Evolutionary conservation across 257 asterid species (phyloP).

Genomic region (Pogostemon cablin): DNA sequence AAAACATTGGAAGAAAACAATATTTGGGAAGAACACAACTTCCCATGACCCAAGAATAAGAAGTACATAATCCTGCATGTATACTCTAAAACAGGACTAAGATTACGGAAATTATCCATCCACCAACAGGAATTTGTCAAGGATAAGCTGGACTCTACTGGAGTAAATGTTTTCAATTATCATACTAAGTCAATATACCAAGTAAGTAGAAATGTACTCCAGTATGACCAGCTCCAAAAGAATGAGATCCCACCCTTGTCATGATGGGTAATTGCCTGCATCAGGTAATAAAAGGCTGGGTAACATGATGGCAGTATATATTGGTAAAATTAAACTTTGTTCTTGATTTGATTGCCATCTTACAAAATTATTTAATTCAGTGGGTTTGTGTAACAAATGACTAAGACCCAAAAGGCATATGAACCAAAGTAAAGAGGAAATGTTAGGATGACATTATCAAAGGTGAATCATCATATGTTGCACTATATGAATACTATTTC

Average conservation of each 20-base stretch:
- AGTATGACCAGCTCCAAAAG: conserved; percentile 87
- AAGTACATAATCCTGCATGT: neutral
- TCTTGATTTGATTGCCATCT: conserved; percentile 7
- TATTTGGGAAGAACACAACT: conserved; percentile 3
- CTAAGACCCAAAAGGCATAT: conserved; percentile 3
- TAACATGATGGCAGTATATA: neutral
- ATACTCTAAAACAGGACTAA: neutral
- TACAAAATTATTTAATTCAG: neutral
- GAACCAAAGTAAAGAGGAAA: conserved; percentile 3
- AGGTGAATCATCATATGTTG: neutral
- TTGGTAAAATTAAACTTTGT: conserved; percentile 12
- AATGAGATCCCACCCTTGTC: conserved; percentile 63
- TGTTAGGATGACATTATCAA: neutral
- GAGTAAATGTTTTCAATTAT: neutral
- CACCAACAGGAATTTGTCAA: neutral
- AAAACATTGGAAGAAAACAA: neutral
- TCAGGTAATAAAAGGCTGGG: conserved; percentile 15
- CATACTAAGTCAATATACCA: conserved; percentile 49
- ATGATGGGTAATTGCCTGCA: conserved; percentile 55
- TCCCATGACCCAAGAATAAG: neutral
- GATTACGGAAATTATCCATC: neutral
- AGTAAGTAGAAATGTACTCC: conserved; percentile 82
- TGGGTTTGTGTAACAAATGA: neutral
- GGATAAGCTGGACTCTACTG: conserved; percentile 9
- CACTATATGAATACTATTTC: neutral